Base-by-base conservation (phyloP, 345 rosid species). In the Salix arbutifolia region DNA sequence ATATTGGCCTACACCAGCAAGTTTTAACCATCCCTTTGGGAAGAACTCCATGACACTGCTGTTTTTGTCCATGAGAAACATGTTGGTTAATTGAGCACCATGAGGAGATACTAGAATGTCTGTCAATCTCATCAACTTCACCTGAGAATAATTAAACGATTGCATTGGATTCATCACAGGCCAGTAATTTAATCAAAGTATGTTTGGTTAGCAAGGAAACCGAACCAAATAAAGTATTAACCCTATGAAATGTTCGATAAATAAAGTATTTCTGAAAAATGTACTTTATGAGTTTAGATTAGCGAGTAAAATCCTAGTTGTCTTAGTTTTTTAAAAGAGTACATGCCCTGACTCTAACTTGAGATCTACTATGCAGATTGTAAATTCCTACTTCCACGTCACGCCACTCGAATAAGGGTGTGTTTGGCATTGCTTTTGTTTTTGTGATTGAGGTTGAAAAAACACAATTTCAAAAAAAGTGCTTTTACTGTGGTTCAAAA, bases 11-110 rank as follows among this genome's bases (percentile, higher is more conserved):
- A 89, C 92, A 1, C 97, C 94, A 3, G 98, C 95, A 21, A 85
- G 86, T 61, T 87, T 86, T 33, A 86, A 80, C 97, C 97, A 90
- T 12, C 98, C 97, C 65, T 89, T 90, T 0, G 97, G 92, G 76
- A 84, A 86, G 75, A 93, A 91, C 76, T 91, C 94, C 95, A 89
- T 87, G 7, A 90, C 90, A 28, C 95, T 91, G 85, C 95, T 90
- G 72, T 89, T 79, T 72, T 75, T 81, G 70, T 91, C 85, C 97
- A 90, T 89, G 16, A 93, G 83, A 89, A 93, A 84, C 85, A 88
- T 76, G 88, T 93, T 90, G n/a, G 95, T 87, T 11, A 91, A 83
- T 26, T 93, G 95, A 17, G 97, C 95, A 7, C 94, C 97, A 14
- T 89, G 95, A 2, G 95, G 85, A 30, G 92, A 89, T 52, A 88